Evolutionary conservation across 352 stramenopile species (phyloP), one percentile per base, ranked within the genome.

Genomic region (Lagenidium giganteum): DNA sequence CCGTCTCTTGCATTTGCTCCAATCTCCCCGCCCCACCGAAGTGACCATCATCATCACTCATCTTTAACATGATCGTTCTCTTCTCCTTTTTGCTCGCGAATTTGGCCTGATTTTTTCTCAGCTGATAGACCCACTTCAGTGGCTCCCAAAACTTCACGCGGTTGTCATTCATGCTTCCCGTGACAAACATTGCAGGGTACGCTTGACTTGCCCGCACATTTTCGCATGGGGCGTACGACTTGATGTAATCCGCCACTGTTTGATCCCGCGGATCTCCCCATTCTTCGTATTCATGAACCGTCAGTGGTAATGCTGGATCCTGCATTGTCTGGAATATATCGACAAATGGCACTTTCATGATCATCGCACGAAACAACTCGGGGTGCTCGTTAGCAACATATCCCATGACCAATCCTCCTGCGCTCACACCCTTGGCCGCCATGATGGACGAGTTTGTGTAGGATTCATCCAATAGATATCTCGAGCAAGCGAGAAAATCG

Each of bases 261-360:
- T n/a, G n/a, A n/a, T n/a, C n/a, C n/a, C n/a, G 28, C 14, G 74
- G 73, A 37, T 95, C 68, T 3, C 85, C 83, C 84, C 84, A 96
- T 51, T 96, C 86, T 24, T 95, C 80, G 37, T 93, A 95, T 55
- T 96, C 86, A 45, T 95, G 78, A n/a, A 94, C 52, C n/a, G 86
- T 96, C 3, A 96, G 66, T 5, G 83, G 80, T 13, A 95, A 58
- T 9, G 39, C 67, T 6, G 72, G 56, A 40, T 96, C 83, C 46
- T 68, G 53, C 83, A 96, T 95, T 2, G 86, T 90, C 14, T 59
- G 56, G 13, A 85, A 16, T 22, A 94, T 83, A 25, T 95, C 82
- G 0, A 96, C 61, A 28, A 96, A 96, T 3, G 86, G 86, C 17
- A 91, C 80, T 28, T 88, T 83, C 53, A 93, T 70, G 3, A 93